Evolutionary conservation across 805 yeast genomes (phyloP), one percentile per base, ranked within the genome.

Genomic region (Schwanniomyces pseudopolymorphus): DNA sequence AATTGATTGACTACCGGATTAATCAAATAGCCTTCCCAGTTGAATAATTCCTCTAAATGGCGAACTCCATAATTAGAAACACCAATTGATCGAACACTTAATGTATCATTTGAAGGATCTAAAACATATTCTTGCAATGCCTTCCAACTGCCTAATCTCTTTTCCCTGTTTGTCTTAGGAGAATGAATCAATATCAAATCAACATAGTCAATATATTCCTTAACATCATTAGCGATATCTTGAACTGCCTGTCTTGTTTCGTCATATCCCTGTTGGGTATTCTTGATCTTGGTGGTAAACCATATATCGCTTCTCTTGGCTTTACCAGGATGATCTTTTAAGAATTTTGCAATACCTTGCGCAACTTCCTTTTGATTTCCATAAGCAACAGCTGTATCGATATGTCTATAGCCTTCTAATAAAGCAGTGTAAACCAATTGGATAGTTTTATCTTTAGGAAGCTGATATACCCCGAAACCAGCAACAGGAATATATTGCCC

Each of bases 1-100:
- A 89, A 79, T 62, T 89, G 96, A 63, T 89, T 85, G 36, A 87
- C 84, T 0, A 84, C 88, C 0, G 96, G 70, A 43, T 60, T 58
- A 22, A 71, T 63, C 46, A 54, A 47, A 2, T 80, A 58, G 1
- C 72, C 80, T 3, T 75, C 75, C 85, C 87, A 82, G 2, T 60
- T 54, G 37, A 85, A 67, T 39, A 87, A 64, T 59, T 85, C 85
- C 47, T 82, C 76, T 20, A 87, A 61, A 59, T 83, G 89, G 4
- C 63, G 66, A 13, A 64, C 58, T 40, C 89, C 88, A 57, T 75
- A 87, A 67, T 87, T 87, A 7, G 95, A 87, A 13, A 88, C 91
- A 40, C 96, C 96, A 46, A 88, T 81, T 11, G 87, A 75, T 56
- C 74, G 78, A 44, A 85, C 80, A 39, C 70, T 61, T 8, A 89